These are phyloP conservation scores for Septoria linicola DNA, from an alignment of 2,329 filamentous ascomycete genomes.

Conservation along the genomic window DNA sequence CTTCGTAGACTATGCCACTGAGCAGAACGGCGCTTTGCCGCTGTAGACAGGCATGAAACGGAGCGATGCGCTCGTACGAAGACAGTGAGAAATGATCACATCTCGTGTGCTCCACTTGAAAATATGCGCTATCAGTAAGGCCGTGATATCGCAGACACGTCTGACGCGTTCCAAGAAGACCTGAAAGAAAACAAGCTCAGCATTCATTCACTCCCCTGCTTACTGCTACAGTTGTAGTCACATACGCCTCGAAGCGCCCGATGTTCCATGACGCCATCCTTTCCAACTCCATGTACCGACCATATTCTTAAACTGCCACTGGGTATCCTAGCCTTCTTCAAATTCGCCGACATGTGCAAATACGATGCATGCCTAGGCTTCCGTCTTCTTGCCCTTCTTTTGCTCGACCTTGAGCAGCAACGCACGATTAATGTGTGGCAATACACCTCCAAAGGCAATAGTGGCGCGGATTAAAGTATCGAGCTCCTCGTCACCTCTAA, in stretches of 20 bases:
- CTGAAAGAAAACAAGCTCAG: slow-evolving; percentile 8
- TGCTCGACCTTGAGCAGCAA: slow-evolving; percentile 93
- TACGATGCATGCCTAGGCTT: slow-evolving; percentile 33
- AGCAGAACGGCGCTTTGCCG: too few relatives aligned
- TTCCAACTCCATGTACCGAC: slow-evolving; percentile 1
- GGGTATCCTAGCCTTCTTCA: slow-evolving; percentile 11
- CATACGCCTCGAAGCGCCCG: slow-evolving; percentile 11
- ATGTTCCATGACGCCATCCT: slow-evolving; percentile 9
- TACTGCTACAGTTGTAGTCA: slow-evolving; percentile 12
- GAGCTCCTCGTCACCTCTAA: slow-evolving; percentile 89
- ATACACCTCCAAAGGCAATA: slow-evolving; percentile 95
- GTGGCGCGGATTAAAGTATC: slow-evolving; percentile 97
- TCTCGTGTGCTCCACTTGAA: too few relatives aligned
- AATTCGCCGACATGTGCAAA: slow-evolving; percentile 7
- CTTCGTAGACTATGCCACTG: too few relatives aligned
- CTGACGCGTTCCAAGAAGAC: background rate
- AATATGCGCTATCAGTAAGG: too few relatives aligned
- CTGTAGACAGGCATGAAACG: background rate
- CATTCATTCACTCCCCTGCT: slow-evolving; percentile 6
- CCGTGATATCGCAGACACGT: too few relatives aligned
- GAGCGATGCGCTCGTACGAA: too few relatives aligned
- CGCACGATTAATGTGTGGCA: slow-evolving; percentile 98
- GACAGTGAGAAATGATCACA: too few relatives aligned
- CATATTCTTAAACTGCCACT: slow-evolving; percentile 9
- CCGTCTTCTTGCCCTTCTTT: slow-evolving; percentile 80